Evolutionary conservation across 805 yeast genomes (phyloP).

Genomic region (Zygoascus bituminiphila): DNA sequence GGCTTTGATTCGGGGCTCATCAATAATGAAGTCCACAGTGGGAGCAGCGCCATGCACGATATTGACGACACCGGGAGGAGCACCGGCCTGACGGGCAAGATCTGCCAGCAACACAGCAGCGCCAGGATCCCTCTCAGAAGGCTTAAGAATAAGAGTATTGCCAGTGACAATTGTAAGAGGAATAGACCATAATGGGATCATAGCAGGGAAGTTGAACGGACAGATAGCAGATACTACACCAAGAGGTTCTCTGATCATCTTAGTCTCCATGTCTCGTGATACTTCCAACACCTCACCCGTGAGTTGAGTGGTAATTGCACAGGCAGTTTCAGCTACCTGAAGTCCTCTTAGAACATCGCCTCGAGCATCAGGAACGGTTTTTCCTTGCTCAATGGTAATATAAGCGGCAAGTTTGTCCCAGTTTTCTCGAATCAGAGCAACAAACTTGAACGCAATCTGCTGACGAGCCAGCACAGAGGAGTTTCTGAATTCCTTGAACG

Average conservation of each 20-base stretch:
- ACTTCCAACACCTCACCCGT: constrained; percentile 60
- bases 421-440: constrained; percentile 51
- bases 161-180: constrained; percentile 62
- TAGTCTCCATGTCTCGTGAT: constrained; percentile 66
- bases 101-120: constrained; percentile 69
- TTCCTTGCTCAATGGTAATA: constrained; percentile 67
- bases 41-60: constrained; percentile 67
- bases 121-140: constrained; percentile 73
- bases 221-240: constrained; percentile 73
- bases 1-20: constrained; percentile 69
- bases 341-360: constrained; percentile 71
- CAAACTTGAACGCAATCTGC: constrained; percentile 62
- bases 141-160: constrained; percentile 63
- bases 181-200: constrained; percentile 67
- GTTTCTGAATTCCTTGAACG: constrained; percentile 52
- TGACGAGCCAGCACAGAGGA: constrained; percentile 43
- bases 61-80: constrained; percentile 65
- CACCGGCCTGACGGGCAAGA: constrained; percentile 63
- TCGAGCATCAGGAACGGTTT: constrained; percentile 64
- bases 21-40: constrained; percentile 60
- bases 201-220: constrained; percentile 79
- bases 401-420: constrained; percentile 60
- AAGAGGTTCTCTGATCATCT: constrained; percentile 60
- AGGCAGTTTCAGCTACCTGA: constrained; percentile 72
- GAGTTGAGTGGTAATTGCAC: constrained; percentile 52